Conservation (phyloP, 495 filamentous ascomycete species). For the Massariosphaeria phaeospora region DNA sequence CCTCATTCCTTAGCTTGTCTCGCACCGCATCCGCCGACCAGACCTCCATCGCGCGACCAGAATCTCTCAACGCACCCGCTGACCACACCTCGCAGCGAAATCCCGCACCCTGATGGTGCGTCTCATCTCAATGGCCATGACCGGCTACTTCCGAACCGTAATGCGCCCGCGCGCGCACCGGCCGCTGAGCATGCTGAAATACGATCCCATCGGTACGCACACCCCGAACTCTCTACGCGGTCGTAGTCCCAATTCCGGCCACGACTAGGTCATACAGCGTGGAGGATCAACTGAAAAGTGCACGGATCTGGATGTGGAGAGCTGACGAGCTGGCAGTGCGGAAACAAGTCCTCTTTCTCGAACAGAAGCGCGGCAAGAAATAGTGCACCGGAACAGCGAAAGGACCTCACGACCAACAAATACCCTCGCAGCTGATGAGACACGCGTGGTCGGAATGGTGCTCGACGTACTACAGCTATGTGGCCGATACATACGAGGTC, state of each 20-base stretch:
- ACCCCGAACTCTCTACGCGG: no score
- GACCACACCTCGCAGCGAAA: slow-evolving; percentile 59
- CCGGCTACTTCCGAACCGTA: slow-evolving; percentile 90
- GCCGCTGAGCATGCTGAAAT: slow-evolving; percentile 96
- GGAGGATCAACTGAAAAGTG: no score
- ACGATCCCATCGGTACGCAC: slow-evolving; percentile 90
- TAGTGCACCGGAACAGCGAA: neutral
- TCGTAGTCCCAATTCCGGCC: no score
- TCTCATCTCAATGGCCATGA: slow-evolving; percentile 97
- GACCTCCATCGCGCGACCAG: neutral
- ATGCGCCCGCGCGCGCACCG: slow-evolving; percentile 72
- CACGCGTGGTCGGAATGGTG: no score
- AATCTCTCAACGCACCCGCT: slow-evolving; percentile 11
- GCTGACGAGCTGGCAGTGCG: slow-evolving; percentile 49
- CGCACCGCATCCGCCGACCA: neutral
- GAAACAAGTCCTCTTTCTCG: slow-evolving; percentile 87
- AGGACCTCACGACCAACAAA: no score
- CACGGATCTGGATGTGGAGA: no score
- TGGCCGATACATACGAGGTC: no score
- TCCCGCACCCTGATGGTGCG: slow-evolving; percentile 87
- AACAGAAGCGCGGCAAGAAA: slow-evolving; percentile 62
- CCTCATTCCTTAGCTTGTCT: neutral
- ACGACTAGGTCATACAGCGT: neutral
- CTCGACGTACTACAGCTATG: no score
- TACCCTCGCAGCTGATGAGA: no score